A percentile compares a stretch with the other conserved stretches of the same genome.
phyloP scores from a whole-genome alignment of 208 protist species.

The Spongospora subterranea region DNA sequence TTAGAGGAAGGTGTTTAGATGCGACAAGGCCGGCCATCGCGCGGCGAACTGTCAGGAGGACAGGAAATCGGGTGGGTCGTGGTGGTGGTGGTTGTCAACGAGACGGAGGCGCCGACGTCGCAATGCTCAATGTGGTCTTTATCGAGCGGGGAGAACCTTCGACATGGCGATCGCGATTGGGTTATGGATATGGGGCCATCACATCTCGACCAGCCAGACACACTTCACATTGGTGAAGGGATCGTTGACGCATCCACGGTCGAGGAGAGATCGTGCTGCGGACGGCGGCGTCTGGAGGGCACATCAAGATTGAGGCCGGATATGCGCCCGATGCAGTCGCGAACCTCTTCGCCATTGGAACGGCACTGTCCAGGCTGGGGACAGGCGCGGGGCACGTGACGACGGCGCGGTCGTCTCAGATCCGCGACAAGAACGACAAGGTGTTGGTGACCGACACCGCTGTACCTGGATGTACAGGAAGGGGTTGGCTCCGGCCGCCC shows the following conservation, averaged over 20 bases:
- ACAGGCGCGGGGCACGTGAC: background rate
- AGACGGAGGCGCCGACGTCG: too few relatives aligned
- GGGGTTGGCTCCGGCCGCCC: background rate
- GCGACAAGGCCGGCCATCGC: too few relatives aligned
- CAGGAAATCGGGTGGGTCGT: too few relatives aligned
- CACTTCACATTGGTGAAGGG: background rate
- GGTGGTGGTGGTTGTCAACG: too few relatives aligned
- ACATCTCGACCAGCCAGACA: background rate
- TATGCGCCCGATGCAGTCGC: slow-evolving; percentile 11
- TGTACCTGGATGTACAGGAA: background rate
- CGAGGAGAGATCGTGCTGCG: background rate
- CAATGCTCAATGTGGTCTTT: background rate
- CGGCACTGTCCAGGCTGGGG: slow-evolving; percentile 12
- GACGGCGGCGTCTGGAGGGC: background rate
- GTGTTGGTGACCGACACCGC: background rate
- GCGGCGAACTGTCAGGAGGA: too few relatives aligned
- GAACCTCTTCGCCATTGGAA: slow-evolving; percentile 16
- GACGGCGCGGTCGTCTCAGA: background rate
- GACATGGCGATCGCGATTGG: background rate
- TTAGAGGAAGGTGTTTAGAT: too few relatives aligned
- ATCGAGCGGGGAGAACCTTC: background rate
- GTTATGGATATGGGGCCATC: background rate
- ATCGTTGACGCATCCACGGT: background rate
- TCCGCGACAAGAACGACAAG: background rate
- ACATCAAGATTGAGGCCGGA: background rate